Evolutionary conservation across 495 filamentous ascomycete species (phyloP).

Genomic region (Apodospora peruviana): DNA sequence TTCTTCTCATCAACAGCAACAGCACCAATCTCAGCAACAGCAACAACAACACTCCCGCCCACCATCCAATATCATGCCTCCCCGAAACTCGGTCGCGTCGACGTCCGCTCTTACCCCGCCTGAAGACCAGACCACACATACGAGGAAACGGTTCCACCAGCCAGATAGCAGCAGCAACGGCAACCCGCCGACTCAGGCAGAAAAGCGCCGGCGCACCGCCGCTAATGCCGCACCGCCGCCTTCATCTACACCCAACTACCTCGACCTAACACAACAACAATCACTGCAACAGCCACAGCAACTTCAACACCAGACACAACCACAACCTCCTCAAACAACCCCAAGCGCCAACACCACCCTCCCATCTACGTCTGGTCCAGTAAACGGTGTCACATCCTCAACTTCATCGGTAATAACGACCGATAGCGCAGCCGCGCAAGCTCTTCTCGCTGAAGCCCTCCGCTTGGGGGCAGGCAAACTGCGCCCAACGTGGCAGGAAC

Average conservation of each 20-base stretch:
- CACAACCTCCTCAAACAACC: not conserved
- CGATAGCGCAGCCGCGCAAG: slow-evolving; percentile 5
- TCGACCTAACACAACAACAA: slow-evolving; percentile 18
- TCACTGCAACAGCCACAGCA: slow-evolving; percentile 6
- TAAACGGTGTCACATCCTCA: slow-evolving; percentile 3
- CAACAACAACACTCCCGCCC: slow-evolving; percentile 4
- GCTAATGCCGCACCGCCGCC: not conserved
- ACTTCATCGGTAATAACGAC: slow-evolving; percentile 1
- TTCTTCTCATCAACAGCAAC: slow-evolving; percentile 1
- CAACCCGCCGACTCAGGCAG: slow-evolving; percentile 12
- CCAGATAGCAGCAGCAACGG: slow-evolving; percentile 1
- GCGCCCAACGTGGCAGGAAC: slow-evolving; percentile 37
- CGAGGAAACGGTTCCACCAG: slow-evolving; percentile 26
- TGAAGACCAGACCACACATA: slow-evolving; percentile 35
- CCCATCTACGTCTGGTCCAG: not conserved
- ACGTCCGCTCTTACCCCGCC: slow-evolving; percentile 43
- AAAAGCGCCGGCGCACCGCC: slow-evolving; percentile 40
- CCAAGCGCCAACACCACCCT: not conserved
- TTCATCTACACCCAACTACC: slow-evolving; percentile 7
- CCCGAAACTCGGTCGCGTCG: slow-evolving; percentile 6
- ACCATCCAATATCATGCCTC: not conserved
- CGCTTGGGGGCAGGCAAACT: slow-evolving; percentile 6
- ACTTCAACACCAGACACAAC: not conserved
- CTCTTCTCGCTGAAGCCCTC: slow-evolving; percentile 20
- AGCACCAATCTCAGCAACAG: slow-evolving; percentile 10